Percentiles rank a stretch among this genome's conserved stretches.
Conservation (phyloP, 306 rosid genomes). For the Dryas octopetala region DNA sequence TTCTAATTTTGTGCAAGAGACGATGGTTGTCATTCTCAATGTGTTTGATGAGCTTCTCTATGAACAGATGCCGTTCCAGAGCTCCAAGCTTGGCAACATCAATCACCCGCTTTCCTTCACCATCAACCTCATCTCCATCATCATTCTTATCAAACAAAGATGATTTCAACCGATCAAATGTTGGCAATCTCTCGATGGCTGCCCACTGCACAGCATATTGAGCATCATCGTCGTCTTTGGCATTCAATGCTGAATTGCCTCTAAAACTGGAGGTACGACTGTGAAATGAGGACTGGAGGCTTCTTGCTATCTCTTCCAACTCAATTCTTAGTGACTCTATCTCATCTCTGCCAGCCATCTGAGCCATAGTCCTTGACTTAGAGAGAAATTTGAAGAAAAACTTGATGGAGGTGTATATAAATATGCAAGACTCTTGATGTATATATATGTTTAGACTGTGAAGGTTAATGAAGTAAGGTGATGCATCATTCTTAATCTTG, state of each 20-base stretch:
- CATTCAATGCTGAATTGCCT: conserved; percentile 16
- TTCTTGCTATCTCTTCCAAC: conserved; percentile 60
- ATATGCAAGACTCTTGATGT: background rate
- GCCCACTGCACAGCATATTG: conserved; percentile 45
- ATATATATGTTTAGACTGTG: background rate
- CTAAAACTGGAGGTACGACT: conserved; percentile 46
- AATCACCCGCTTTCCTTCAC: conserved; percentile 42
- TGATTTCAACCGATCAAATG: conserved; percentile 46
- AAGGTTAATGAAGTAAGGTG: conserved; percentile 17
- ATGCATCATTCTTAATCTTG: conserved; percentile 7
- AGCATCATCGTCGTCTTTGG: conserved; percentile 19
- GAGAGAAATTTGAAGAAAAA: conserved; percentile 1
- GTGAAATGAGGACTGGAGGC: conserved; percentile 49
- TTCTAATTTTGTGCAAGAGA: conserved; percentile 51
- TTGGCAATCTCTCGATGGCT: conserved; percentile 61
- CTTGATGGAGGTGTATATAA: background rate
- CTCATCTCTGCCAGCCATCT: conserved; percentile 39
- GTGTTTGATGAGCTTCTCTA: conserved; percentile 61
- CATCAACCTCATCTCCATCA: conserved; percentile 7
- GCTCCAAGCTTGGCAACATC: conserved; percentile 69
- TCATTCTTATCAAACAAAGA: conserved; percentile 49
- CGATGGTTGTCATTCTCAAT: conserved; percentile 62
- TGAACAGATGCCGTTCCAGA: conserved; percentile 51
- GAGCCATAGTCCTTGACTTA: conserved; percentile 29
- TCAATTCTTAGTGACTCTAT: conserved; percentile 58